Conservation (phyloP, 2,329 filamentous ascomycete genomes). For the Thyridium curvatum region DNA sequence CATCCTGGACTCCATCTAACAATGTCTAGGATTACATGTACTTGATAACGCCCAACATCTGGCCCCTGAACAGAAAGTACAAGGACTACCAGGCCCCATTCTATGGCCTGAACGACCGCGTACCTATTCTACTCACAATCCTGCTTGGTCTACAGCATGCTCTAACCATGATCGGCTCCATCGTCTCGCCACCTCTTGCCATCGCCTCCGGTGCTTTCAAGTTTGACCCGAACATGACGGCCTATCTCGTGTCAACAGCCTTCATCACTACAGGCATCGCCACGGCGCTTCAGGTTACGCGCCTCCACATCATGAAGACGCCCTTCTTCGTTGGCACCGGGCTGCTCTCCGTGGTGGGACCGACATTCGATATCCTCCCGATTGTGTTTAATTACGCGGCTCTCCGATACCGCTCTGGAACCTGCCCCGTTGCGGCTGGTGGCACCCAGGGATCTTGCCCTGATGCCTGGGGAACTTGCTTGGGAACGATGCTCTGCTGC, state of each 20-base stretch:
- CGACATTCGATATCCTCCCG: slow-evolving; percentile 61
- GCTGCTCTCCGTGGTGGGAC: slow-evolving; percentile 61
- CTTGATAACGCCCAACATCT: slow-evolving; percentile 36
- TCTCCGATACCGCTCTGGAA: slow-evolving; percentile 60
- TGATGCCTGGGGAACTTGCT: slow-evolving; percentile 58
- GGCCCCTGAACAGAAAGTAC: slow-evolving; percentile 55
- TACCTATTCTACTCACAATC: slow-evolving; percentile 60
- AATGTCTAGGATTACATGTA: slow-evolving; percentile 32
- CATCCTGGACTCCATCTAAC: no score
- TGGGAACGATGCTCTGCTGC: slow-evolving; percentile 45
- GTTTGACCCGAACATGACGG: slow-evolving; percentile 41
- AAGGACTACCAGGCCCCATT: slow-evolving; percentile 50
- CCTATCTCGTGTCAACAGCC: slow-evolving; percentile 64
- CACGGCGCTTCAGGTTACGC: slow-evolving; percentile 59
- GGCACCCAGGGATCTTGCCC: slow-evolving; percentile 57
- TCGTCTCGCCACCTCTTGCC: no score
- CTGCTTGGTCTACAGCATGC: slow-evolving; percentile 66
- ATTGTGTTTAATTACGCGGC: slow-evolving; percentile 54
- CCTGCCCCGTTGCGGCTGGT: slow-evolving; percentile 48
- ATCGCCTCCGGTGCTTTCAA: no score
- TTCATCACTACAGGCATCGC: slow-evolving; percentile 62
- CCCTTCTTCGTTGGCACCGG: slow-evolving; percentile 61
- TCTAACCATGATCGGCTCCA: slow-evolving; percentile 59
- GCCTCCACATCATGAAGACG: slow-evolving; percentile 55
- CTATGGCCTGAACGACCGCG: slow-evolving; percentile 62